Base-by-base conservation (phyloP, 768 basidiomycete species). In the Artomyces pyxidatus region DNA sequence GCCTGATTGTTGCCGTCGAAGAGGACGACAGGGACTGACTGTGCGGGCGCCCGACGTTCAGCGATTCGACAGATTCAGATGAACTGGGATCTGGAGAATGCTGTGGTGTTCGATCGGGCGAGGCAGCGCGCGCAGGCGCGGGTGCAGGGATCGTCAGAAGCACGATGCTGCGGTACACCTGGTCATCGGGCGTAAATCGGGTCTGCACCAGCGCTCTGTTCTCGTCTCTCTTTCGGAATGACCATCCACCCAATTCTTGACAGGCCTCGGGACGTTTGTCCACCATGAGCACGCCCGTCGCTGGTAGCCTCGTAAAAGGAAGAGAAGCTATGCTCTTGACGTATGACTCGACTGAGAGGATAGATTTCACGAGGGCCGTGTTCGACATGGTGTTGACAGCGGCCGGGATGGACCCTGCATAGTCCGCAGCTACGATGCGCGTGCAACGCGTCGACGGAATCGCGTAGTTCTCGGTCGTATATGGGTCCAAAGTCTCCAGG, bases 401-500 rank as follows among this genome's bases (percentile, higher is more conserved):
- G 16, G 83, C 78, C 0, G 93, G 92, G 32, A 95, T 78, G 1
- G 81, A 83, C 2, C 91, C 94, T 8, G 83, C 82, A 60, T 84
- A 91, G 64, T 97, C 94, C 50, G 93, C 76, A 1, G 88, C 85
- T 3, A 88, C 80, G 35, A 95, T 71, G 49, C 88, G 75, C 38
- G 87, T 92, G 63, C 90, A 94, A 41, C 86, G 68, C 32, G 93
- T 90, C 3, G 92, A 96, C 1, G 94, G 96, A 39, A 98, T 95
- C 11, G 90, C 78, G 61, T 92, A 95, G 55, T 90, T 91, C 65
- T 95, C 92, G 52, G 83, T 84, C 21, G 90, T 86, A 57, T 97
- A 97, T 0, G 94, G 93, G 61, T 98, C 95, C 41, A 98, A 76
- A 3, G 95, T 97, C 70, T 99, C 93, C 58, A 96, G 67, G 27